Base-by-base conservation (phyloP, 1,139 yeast species). In the Debaryomyces psychrophilus region DNA sequence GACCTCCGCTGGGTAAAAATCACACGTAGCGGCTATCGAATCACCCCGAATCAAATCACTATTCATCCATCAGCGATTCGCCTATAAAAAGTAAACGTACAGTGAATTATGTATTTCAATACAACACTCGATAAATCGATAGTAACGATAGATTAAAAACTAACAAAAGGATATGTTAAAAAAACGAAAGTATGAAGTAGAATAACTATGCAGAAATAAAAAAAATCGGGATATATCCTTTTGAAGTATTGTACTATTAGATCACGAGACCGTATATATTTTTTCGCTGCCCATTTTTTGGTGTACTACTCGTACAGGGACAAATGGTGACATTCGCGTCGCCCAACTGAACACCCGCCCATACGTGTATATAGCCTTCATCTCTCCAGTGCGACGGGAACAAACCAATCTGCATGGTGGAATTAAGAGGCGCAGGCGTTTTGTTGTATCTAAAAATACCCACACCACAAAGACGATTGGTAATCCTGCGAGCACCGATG, bases 81-180 rank as follows among this genome's bases (percentile, higher is more conserved):
- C 20, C 20, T 35, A 23, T 5, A 35, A 35, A 35, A 35, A 22
- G 28, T 35, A 20, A 22, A 41, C 44, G 18, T 41, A 41, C 44
- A 34, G 39, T 41, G 37, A 41, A 34, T 34, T 34, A 35, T 41
- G 44, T 41, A 34, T 41, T 35, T 12, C 23, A 33, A 41, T 34
- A 41, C 44, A 41, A 41, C 43, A 41, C 44, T 17, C 27, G 27
- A 18, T 28, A 18, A 26, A 41, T 41, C 44, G 37, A 41, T 35
- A 27, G 27, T 41, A 41, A 41, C 44, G 44, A 41, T 34, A 35
- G 40, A 34, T 17, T 31, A 41, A 41, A 34, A 34, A 25, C 20
- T 34, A 41, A 41, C 34, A 27, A 29, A n/a, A 41, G 37, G 27
- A 27, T 15, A 35, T 31, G 18, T 31, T 33, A 41, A 41, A 34